Evolutionary conservation across 1,284 basidiomycete genomes (phyloP).

Genomic region (Cryptococcus sp.): DNA sequence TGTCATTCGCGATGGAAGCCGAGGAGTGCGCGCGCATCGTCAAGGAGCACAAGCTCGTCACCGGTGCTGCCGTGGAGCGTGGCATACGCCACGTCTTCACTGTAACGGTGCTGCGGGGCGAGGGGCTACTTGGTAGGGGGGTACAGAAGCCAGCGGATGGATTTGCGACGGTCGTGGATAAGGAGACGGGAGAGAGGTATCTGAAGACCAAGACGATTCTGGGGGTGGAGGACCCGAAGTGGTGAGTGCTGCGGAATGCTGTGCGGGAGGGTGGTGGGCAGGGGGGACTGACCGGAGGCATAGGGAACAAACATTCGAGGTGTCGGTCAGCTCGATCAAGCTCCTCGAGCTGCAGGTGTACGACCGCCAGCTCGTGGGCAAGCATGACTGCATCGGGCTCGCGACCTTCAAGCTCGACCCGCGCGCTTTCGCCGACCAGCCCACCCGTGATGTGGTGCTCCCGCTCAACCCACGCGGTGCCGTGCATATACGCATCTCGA

Average conservation of each 20-base stretch:
- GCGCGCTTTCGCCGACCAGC: constrained; percentile 22
- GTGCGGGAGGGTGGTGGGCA: not conserved
- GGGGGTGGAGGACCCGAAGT: constrained; percentile 44
- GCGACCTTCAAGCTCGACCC: constrained; percentile 44
- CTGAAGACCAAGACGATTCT: constrained; percentile 47
- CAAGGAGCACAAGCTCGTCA: constrained; percentile 24
- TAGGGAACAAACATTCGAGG: constrained; percentile 46
- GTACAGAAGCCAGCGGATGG: constrained; percentile 41
- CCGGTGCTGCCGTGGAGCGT: not conserved
- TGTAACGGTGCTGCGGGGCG: constrained; percentile 39
- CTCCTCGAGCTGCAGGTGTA: constrained; percentile 38
- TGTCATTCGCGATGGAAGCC: constrained; percentile 41
- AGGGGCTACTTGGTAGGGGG: constrained; percentile 36
- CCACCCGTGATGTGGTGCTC: constrained; percentile 38
- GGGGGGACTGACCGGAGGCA: not conserved
- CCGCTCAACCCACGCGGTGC: constrained; percentile 43
- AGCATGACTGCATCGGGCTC: constrained; percentile 44
- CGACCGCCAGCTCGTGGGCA: constrained; percentile 47
- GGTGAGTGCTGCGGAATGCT: too few species aligned
- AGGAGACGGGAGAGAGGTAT: constrained; percentile 33
- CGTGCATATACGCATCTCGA: constrained; percentile 42
- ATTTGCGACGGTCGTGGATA: constrained; percentile 39
- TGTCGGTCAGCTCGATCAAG: constrained; percentile 31
- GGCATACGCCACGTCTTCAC: constrained; percentile 32
- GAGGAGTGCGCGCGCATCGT: constrained; percentile 43